Evolutionary conservation across 768 basidiomycete genomes (phyloP), one percentile per base, ranked within the genome.

Genomic region (Kwoniella heveanensis): DNA sequence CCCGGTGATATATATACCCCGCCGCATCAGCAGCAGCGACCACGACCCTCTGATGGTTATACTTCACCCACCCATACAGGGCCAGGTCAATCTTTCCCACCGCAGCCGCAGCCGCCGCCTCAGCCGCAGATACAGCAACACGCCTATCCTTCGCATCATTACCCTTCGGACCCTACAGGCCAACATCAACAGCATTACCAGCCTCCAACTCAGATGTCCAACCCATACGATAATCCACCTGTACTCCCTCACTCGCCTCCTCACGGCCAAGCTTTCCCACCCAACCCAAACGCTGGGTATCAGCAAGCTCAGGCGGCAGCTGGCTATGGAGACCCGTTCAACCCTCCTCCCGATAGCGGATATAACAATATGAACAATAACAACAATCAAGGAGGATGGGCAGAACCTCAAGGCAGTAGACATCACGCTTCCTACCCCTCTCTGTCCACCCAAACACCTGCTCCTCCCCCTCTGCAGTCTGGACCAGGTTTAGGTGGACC

Each of bases 1-100:
- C 73, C 73, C 37, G 73, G 73, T 8, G 73, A 74, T 61, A 67
- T 74, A 24, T 74, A 71, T 44, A 63, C 57, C 6, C 62, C 68
- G 53, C 69, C 65, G 7, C 36, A 66, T 58, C 64, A 57, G 21
- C 62, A 57, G 24, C 54, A 32, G 49, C n/a, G n/a, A n/a, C 55
- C 32, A n/a, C 44, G 22, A 27, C 60, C 19, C 1, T 54, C 48
- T 39, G 29, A 36, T 24, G 53, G 52, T 12, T 65, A 65, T 39
- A 37, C 46, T 24, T 60, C 58, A 8, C 59, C 53, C 9, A 60
- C 65, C 12, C 46, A 37, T 13, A 27, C 49, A 46, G 2, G 30
- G 19, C 12, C 50, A 54, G 60, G 48, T 27, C 52, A 30, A 54
- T 26, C 55, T 29, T 61, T 48, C 37, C 39, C 65, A 44, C 32